A percentile compares a stretch with the other conserved stretches of the same genome.
Evolutionary conservation across 2,329 filamentous ascomycete species (phyloP).

Genomic region (Fusarium albidum): DNA sequence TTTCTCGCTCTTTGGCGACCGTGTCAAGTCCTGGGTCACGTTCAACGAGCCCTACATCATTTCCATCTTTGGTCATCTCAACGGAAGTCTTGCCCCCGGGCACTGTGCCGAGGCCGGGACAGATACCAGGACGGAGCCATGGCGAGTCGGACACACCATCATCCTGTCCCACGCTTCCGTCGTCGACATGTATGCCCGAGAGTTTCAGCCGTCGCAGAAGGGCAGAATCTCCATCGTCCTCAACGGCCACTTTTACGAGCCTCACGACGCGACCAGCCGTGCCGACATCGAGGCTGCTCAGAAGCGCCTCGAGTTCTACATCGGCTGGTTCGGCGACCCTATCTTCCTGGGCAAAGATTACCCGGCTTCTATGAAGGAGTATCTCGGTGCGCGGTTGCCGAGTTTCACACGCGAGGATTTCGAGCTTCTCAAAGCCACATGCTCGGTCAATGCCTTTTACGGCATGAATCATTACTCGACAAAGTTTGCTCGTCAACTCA

Average conservation of each 20-base stretch:
- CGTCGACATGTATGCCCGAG: conserved; percentile 18
- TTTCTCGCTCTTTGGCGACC: conserved; percentile 45
- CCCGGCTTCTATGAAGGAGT: conserved; percentile 24
- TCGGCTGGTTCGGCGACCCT: conserved; percentile 36
- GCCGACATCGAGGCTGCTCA: conserved; percentile 24
- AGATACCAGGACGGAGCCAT: conserved; percentile 33
- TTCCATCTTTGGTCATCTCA: conserved; percentile 35
- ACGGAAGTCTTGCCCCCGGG: conserved; percentile 31
- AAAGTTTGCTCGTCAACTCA: conserved; percentile 39
- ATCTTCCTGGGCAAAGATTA: conserved; percentile 36
- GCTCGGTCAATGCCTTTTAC: conserved; percentile 40
- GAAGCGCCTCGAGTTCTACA: conserved; percentile 26
- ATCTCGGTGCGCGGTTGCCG: conserved; percentile 33
- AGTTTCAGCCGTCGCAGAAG: conserved; percentile 23
- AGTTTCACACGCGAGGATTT: conserved; percentile 25
- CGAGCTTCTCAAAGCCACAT: conserved; percentile 13
- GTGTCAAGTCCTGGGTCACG: conserved; percentile 42
- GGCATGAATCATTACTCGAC: conserved; percentile 49
- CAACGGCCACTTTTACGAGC: conserved; percentile 36
- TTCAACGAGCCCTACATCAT: conserved; percentile 43
- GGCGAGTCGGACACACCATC: conserved; percentile 25
- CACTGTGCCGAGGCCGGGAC: conserved; percentile 1
- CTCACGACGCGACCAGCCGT: conserved; percentile 4
- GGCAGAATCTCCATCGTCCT: conserved; percentile 33
- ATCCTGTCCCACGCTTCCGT: conserved; percentile 30